Percentiles rank a stretch among this genome's conserved stretches.
phyloP scores from a whole-genome alignment of 192 early-diverging fungal genomes.

The Entrophospora sp. region DNA sequence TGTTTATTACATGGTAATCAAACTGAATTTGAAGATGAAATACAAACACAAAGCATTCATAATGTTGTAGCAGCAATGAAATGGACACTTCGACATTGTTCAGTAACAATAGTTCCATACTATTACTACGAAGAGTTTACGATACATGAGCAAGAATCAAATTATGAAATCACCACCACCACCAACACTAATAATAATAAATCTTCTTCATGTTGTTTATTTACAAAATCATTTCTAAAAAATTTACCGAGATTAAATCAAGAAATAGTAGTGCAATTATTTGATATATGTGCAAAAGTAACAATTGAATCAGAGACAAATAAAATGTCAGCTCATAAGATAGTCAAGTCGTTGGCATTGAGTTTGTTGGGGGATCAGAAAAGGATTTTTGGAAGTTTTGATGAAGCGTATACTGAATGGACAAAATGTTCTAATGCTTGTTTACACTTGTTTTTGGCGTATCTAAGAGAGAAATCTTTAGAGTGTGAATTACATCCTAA shows the following conservation, averaged over 20 bases:
- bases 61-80: constrained; percentile 18
- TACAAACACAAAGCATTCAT: constrained; percentile 5
- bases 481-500: background rate
- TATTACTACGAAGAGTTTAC: constrained; percentile 11
- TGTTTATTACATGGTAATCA: constrained; percentile 10
- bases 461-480: background rate
- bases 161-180: background rate
- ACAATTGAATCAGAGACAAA: constrained; percentile 13
- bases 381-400: background rate
- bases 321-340: constrained; percentile 12
- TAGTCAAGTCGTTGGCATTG: constrained; percentile 14
- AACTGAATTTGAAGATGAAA: constrained; percentile 14
- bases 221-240: constrained; percentile 8
- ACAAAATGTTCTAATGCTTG: constrained; percentile 15
- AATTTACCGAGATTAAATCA: constrained; percentile 17
- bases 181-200: background rate
- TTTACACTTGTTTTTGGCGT: constrained; percentile 16
- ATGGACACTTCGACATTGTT: constrained; percentile 17
- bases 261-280: background rate
- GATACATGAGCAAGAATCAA: constrained; percentile 7
- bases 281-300: constrained; percentile 7
- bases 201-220: background rate
- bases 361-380: constrained; percentile 6
- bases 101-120: constrained; percentile 4
- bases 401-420: constrained; percentile 10